Evolutionary conservation across 306 rosid species (phyloP), one percentile per base, ranked within the genome.

Genomic region (Parietaria judaica): DNA sequence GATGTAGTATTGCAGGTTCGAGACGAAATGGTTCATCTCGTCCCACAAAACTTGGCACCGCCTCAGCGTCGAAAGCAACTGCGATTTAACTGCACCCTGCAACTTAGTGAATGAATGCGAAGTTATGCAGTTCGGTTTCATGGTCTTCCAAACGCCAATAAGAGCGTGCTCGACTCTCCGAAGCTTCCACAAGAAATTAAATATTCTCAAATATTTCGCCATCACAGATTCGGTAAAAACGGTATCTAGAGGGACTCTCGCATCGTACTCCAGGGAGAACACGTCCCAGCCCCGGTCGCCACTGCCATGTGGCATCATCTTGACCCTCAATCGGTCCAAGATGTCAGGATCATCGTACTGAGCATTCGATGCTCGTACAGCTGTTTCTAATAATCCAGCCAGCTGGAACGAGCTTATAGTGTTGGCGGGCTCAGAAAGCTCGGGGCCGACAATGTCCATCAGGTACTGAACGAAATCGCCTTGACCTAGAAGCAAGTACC

Each of bases 211-310:
- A 81, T 94, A 88, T 70, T 76, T 88, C n/a, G 86, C 83, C 99
- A 94, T 94, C 56, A 94, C 90, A 58, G 91, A 86, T 76, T 88
- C 97, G 0, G 97, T 94, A 68, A 94, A 94, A 71, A 94, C 84
- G 14, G 95, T 88, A 66, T 86, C 97, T 53, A 94, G 78, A 37
- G 95, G 95, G 74, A 81, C 95, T 60, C 94, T 82, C 13, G 97
- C 94, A 82, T 88, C 95, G 68, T 88, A 94, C 68, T 88, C 95
- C 57, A 94, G 77, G 17, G 99, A 94, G 67, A 94, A 94, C 68
- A 94, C 97, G 69, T 94, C 99, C 99, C 95, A 88, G 41, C 97
- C 97, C 72, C 90, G 80, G 69, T 88, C 95, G 54, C 95, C 95
- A 35, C 80, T 78, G 74, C 83, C 99, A 71, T 94, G 99, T 9